phyloP scores from a whole-genome alignment of 1,139 yeast species.

The Hyphopichia burtonii region DNA sequence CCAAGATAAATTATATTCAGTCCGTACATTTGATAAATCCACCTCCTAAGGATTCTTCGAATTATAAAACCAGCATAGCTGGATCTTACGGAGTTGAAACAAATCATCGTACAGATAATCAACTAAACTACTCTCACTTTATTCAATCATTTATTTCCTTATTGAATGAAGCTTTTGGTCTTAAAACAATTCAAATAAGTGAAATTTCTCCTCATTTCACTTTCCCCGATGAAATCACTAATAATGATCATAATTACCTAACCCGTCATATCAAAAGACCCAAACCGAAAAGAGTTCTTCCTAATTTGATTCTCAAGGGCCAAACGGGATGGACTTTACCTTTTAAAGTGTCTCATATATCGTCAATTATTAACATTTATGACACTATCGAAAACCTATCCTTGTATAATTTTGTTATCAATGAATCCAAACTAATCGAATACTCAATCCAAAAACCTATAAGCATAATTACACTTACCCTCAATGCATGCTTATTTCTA shows the following conservation, averaged over 20 bases:
- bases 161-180: slow-evolving; percentile 32
- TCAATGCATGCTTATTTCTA: slow-evolving; percentile 27
- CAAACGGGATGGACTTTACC: slow-evolving; percentile 52
- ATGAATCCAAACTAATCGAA: slow-evolving; percentile 20
- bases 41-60: slow-evolving; percentile 23
- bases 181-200: slow-evolving; percentile 27
- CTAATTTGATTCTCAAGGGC: slow-evolving; percentile 30
- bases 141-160: slow-evolving; percentile 21
- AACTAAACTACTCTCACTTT: slow-evolving; percentile 26
- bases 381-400: slow-evolving; percentile 44
- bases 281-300: slow-evolving; percentile 20
- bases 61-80: slow-evolving; percentile 33
- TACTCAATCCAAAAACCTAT: slow-evolving; percentile 8
- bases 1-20: slow-evolving; percentile 31
- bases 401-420: slow-evolving; percentile 49
- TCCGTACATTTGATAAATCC: slow-evolving; percentile 33
- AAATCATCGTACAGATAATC: slow-evolving; percentile 14
- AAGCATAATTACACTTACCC: slow-evolving; percentile 17
- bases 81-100: slow-evolving; percentile 38
- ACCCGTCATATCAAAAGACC: slow-evolving; percentile 11
- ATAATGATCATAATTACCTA: slow-evolving; percentile 4
- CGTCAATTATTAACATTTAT: slow-evolving; percentile 36
- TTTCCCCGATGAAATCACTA: slow-evolving; percentile 32
- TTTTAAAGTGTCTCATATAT: slow-evolving; percentile 34
- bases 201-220: slow-evolving; percentile 54